Base-by-base conservation (phyloP, 1,284 basidiomycete species). In the Naganishia cerealis region DNA sequence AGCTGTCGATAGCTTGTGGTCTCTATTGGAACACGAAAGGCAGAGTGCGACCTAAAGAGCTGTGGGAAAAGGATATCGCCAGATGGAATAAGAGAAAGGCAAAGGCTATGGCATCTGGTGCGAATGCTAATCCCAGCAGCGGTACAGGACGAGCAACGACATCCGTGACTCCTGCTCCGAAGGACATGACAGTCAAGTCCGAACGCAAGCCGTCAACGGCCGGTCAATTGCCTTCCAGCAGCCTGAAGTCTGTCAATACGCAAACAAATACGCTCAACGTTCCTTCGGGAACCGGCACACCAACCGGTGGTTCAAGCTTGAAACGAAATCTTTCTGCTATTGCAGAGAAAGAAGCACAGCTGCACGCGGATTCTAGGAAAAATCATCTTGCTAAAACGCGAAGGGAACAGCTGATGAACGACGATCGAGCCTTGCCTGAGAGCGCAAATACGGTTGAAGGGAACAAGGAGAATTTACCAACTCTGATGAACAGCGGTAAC, bases 11-110 rank as follows among this genome's bases (percentile, higher is more conserved):
- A 78, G 79, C 79, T n/a, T 80, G 79, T 58, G 79, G 79, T 0
- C 71, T 80, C 33, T 80, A 79, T 72, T 79, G 73, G 73, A 79
- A 80, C 70, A 77, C 78, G 71, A 73, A 72, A 48, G 71, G 75
- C 9, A 71, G 67, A 18, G 78, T 79, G 76, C 74, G 78, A 13
- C 78, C 79, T 5, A 75, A 76, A 8, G 73, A 70, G 5, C 59
- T 79, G 33, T 80, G 78, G 79, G 71, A 73, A 40, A 63, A 63
- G 61, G 61, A 63, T 53, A 63, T 63, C 21, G 61, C 61, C 26
- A 46, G 61, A 21, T 63, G 61, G 61, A 63, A 63, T 26, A 63
- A 52, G 50, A 46, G 61, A 24, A 46, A 52, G 21, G 46, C 61
- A 46, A 63, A 63, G 61, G 61, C 61, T 16, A 50, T 24, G 46